These are phyloP conservation scores for Nitzschia sp. DNA, from an alignment of 108 stramenopile species.

Conservation along the genomic window DNA sequence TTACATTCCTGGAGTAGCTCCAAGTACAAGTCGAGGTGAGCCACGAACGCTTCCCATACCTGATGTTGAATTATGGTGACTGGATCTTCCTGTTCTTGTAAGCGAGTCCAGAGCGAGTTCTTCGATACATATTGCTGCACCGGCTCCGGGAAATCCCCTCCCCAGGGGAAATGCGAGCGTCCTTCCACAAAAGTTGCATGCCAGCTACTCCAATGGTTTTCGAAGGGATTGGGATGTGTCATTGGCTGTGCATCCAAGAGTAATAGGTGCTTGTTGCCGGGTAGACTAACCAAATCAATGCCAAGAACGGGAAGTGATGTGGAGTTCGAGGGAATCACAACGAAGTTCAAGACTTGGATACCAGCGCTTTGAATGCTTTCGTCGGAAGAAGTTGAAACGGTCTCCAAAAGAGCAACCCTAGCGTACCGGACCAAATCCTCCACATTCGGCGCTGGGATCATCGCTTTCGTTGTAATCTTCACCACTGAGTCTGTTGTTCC, in stretches of 20 bases:
- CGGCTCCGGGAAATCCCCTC: slow-evolving; percentile 75
- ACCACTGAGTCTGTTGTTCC: slow-evolving; percentile 39
- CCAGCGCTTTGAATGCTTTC: slow-evolving; percentile 36
- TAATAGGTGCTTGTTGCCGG: slow-evolving; percentile 69
- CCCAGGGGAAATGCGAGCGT: slow-evolving; percentile 58
- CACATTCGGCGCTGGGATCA: slow-evolving; percentile 3
- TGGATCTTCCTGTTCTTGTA: slow-evolving; percentile 37
- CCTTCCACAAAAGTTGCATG: slow-evolving; percentile 42
- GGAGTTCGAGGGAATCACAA: slow-evolving; percentile 54
- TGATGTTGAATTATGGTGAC: slow-evolving; percentile 48
- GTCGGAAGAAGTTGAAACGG: slow-evolving; percentile 23
- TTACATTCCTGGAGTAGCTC: slow-evolving; percentile 18
- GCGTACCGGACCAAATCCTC: slow-evolving; percentile 32
- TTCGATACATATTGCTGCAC: slow-evolving; percentile 72
- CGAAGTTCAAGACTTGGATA: slow-evolving; percentile 82
- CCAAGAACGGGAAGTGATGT: slow-evolving; percentile 72
- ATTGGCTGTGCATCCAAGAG: slow-evolving; percentile 78
- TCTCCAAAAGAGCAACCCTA: slow-evolving; percentile 72
- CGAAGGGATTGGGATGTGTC: slow-evolving; percentile 32
- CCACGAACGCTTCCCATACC: slow-evolving; percentile 57
- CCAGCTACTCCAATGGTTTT: slow-evolving; percentile 41
- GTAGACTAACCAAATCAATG: slow-evolving; percentile 79
- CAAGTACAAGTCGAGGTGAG: slow-evolving; percentile 73
- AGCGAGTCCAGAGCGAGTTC: slow-evolving; percentile 79
- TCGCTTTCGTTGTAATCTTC: slow-evolving; percentile 34